Base-by-base conservation (phyloP, 1,284 basidiomycete genomes). In the Vanrija humicola region DNA sequence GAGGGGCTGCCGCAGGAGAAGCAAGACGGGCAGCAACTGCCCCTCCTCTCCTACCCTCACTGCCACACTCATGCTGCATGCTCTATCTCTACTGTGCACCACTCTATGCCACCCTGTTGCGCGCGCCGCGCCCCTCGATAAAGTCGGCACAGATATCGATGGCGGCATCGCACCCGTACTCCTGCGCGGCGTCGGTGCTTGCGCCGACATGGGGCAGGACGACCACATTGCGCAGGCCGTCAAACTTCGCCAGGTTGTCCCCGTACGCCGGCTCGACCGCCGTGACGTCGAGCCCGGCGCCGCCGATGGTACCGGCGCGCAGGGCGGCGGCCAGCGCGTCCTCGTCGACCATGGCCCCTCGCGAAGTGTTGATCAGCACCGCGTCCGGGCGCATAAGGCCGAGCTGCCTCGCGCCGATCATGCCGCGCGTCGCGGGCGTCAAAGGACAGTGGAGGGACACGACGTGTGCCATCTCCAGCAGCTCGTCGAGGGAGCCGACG, bases 231-330 rank as follows among this genome's bases (percentile, higher is more conserved):
- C 49, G 47, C 60, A 71, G 48, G 19, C 67, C 62, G 1, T 66
- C 58, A 52, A 76, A 53, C 38, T 53, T 61, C 0, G 66, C 69
- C 23, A 73, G 55, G 21, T 58, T 69, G 29, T 69, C 69, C 1
- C 63, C 65, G 38, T 45, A 56, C 12, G 71, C 67, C 6, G 75
- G 75, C 50, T 77, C 75, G 28, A 56, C 68, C 50, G 77, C 77
- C 46, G 78, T 76, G 3, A 82, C 81, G 57, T 82, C 82, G 6
- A 82, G 59, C 0, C 78, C 81, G 0, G 81, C 81, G 6, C 81
- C 80, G 1, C 72, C 78, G n/a, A 83, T 65, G 26, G 54, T 46
- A 3, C 75, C 74, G 5, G 52, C 50, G 16, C 65, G 60, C 6
- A 82, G 59, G 0, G 79, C 79, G 7, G 63, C 53, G 12, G 72